phyloP scores from a whole-genome alignment of 2,329 filamentous ascomycete genomes.

The Fusarium piperis region DNA sequence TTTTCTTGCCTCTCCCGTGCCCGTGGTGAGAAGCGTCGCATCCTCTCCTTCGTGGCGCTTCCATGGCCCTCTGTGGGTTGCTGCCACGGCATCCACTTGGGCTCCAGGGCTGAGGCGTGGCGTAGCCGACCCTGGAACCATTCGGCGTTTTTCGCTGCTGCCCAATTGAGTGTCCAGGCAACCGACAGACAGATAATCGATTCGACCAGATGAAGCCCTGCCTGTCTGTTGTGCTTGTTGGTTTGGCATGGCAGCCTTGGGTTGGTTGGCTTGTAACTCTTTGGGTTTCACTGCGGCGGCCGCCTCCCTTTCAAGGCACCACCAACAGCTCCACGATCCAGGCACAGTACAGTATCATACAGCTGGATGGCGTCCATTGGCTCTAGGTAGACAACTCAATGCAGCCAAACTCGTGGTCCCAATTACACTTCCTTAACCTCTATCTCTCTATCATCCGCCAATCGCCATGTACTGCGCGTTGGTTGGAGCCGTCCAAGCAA shows the following conservation, averaged over 20 bases:
- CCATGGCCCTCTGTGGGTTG: constrained; percentile 35
- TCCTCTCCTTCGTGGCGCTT: constrained; percentile 36
- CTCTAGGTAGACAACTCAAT: neutral
- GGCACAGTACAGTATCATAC: constrained; percentile 27
- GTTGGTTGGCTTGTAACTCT: neutral
- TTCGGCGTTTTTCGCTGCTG: constrained; percentile 10
- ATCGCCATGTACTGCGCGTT: neutral
- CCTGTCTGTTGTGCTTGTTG: neutral
- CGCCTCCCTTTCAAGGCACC: constrained; percentile 10
- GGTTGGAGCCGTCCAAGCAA: constrained; percentile 4
- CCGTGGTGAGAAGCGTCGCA: neutral
- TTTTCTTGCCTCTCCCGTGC: constrained; percentile 11
- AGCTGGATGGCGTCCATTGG: constrained; percentile 2
- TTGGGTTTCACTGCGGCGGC: constrained; percentile 21
- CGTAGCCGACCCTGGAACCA: constrained; percentile 9
- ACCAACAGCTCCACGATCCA: neutral
- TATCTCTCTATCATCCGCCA: constrained; percentile 5
- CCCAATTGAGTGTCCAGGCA: constrained; percentile 19
- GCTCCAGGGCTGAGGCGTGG: constrained; percentile 32
- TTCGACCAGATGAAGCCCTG: constrained; percentile 3
- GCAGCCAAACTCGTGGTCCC: neutral
- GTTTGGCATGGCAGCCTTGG: neutral
- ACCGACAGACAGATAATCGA: neutral
- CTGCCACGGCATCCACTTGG: constrained; percentile 27
- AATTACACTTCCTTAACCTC: neutral